A percentile compares a stretch with the other conserved stretches of the same genome.
Conservation (phyloP, 129 eudicot genomes). For the Artemisia tridentata region DNA sequence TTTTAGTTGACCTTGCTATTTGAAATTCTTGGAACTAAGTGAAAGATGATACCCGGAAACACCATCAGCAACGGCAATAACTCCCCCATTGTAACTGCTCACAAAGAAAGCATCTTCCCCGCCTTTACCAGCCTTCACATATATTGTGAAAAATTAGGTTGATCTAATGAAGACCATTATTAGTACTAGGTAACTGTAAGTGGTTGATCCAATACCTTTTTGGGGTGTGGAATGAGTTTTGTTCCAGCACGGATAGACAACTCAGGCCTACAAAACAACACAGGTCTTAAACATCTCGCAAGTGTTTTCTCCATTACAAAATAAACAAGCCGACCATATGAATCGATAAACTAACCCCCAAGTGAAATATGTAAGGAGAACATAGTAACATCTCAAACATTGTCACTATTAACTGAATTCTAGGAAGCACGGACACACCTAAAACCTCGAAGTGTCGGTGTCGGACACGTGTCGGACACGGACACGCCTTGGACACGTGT, state of each 20-base stretch:
- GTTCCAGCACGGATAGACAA: constrained; percentile 69
- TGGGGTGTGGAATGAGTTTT: constrained; percentile 81
- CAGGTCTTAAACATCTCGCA: background rate
- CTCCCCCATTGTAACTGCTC: constrained; percentile 63
- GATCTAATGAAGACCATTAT: no score
- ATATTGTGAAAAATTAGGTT: background rate
- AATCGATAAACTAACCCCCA: no score
- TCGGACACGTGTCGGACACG: no score
- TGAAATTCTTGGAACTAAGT: background rate
- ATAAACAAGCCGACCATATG: background rate
- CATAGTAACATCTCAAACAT: no score
- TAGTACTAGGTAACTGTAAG: background rate
- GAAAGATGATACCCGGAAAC: constrained; percentile 62
- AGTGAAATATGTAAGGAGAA: no score
- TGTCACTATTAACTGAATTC: no score
- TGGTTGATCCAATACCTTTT: constrained; percentile 46
- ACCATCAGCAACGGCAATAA: constrained; percentile 66
- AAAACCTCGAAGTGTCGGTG: no score
- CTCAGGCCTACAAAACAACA: constrained; percentile 41
- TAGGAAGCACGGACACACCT: no score
- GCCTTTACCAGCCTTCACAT: constrained; percentile 68
- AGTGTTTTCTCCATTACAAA: background rate
- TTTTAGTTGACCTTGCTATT: background rate
- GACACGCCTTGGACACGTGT: no score
- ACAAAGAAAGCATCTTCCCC: constrained; percentile 94